These are phyloP conservation scores for Huntiella savannae DNA, from an alignment of 2,329 filamentous ascomycete species.

Conservation along the genomic window DNA sequence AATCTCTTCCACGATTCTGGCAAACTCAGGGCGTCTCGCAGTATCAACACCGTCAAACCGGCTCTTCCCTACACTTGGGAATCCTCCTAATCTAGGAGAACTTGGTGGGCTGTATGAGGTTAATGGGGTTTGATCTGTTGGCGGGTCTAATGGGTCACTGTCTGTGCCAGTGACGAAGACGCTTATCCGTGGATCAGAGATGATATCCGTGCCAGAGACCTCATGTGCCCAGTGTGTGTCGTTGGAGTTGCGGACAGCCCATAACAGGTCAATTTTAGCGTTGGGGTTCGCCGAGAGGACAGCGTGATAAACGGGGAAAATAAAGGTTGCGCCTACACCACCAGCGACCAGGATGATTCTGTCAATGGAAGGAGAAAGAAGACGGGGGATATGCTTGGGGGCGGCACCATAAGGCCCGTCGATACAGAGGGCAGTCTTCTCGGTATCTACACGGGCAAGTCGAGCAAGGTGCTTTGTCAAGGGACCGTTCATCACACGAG, in stretches of 20 bases:
- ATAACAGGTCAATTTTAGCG: conserved; percentile 41
- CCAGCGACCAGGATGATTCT: conserved; percentile 58
- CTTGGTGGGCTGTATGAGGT: neutral
- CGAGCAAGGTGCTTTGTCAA: conserved; percentile 25
- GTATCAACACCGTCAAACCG: conserved; percentile 16
- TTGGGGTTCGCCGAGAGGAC: conserved; percentile 29
- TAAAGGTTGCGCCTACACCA: conserved; percentile 69
- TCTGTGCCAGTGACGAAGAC: conserved; percentile 30
- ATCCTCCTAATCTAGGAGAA: neutral
- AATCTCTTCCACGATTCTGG: conserved; percentile 42
- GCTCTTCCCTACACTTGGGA: neutral
- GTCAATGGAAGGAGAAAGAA: conserved; percentile 33
- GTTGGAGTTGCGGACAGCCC: conserved; percentile 43
- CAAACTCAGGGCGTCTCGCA: conserved; percentile 36
- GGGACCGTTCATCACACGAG: conserved; percentile 33
- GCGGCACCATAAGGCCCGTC: conserved; percentile 58
- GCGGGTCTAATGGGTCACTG: conserved; percentile 19
- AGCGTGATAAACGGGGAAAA: conserved; percentile 48
- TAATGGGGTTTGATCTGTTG: conserved; percentile 1
- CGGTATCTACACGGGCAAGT: conserved; percentile 13
- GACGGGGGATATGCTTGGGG: conserved; percentile 30
- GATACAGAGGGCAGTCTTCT: conserved; percentile 28
- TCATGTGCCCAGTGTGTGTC: conserved; percentile 47
- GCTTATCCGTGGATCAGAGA: conserved; percentile 30
- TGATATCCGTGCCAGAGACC: conserved; percentile 18